A percentile compares a stretch with the other conserved stretches of the same genome.
phyloP scores from a whole-genome alignment of 257 asterid genomes.

The Penstemon newberryi region DNA sequence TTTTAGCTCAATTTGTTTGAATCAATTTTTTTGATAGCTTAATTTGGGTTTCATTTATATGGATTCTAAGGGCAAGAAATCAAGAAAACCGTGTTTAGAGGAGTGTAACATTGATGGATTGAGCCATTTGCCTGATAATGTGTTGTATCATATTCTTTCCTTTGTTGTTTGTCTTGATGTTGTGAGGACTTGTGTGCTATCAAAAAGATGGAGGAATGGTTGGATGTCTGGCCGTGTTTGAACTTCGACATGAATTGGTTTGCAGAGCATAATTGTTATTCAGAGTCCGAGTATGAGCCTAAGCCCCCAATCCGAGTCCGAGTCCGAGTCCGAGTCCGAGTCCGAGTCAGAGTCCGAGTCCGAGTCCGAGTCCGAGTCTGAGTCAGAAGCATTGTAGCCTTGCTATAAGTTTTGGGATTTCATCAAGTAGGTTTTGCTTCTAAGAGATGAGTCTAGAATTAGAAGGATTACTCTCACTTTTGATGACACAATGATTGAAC shows the following conservation, averaged over 20 bases:
- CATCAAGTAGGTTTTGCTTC: conserved; percentile 25
- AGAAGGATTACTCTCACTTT: conserved; percentile 15
- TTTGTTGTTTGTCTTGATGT: conserved; percentile 28
- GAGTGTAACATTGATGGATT: conserved; percentile 15
- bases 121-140: conserved; percentile 30
- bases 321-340: too few relatives aligned
- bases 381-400: background rate
- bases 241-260: conserved; percentile 25
- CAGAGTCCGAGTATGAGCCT: too few relatives aligned
- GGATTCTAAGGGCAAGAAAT: conserved; percentile 11
- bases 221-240: conserved; percentile 25
- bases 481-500: background rate
- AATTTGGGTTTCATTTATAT: conserved; percentile 9
- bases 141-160: conserved; percentile 21
- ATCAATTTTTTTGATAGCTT: conserved; percentile 8
- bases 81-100: conserved; percentile 13
- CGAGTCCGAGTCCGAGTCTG: too few relatives aligned
- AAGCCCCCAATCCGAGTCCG: too few relatives aligned
- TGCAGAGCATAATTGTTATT: too few relatives aligned
- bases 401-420: conserved; percentile 30
- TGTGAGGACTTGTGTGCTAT: conserved; percentile 31
- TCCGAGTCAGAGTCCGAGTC: too few relatives aligned
- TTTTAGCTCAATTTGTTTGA: too few relatives aligned
- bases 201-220: conserved; percentile 31
- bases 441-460: conserved; percentile 16